Evolutionary conservation across 352 stramenopile species (phyloP), one percentile per base, ranked within the genome.

Genomic region (Phytophthora ramorum): DNA sequence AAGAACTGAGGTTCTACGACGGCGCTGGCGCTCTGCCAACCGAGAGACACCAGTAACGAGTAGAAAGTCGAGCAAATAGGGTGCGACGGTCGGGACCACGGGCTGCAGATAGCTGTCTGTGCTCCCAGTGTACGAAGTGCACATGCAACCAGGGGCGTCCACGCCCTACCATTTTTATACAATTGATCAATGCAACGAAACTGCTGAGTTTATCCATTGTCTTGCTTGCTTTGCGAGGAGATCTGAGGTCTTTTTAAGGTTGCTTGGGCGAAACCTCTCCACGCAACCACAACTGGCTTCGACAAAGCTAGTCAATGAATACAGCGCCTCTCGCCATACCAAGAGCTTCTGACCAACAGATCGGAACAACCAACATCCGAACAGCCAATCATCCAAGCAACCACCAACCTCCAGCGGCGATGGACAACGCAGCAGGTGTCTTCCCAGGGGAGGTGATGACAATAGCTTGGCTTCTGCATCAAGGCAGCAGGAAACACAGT

Each of bases 31-130:
- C n/a, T n/a, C n/a, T n/a, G n/a, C n/a, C n/a, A n/a, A n/a, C n/a
- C n/a, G n/a, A 67, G 14, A 19, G 51, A 67, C 22, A 67, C 50
- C 32, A 70, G 53, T 53, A 71, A 60, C 49, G 41, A 51, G 55
- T 59, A 28, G 51, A 71, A 60, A 52, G 37, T 47, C 17, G 22
- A 67, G 51, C 28, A 48, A 64, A 30, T 16, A 66, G 49, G 34
- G 38, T 49, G 44, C 8, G 28, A 51, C 32, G 16, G 48, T 37
- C 19, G 28, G 12, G 26, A 54, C 5, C 38, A 9, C 4, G 17
- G n/a, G 7, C 22, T 41, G 24, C 26, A 58, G 41, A 41, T 28
- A 44, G 30, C 19, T 69, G 44, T 45, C 34, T 38, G 7, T 10
- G 50, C 50, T 61, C 17, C 17, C 7, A 32, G 32, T 53, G 38